These are phyloP conservation scores for Tulasnella sp. DNA, from an alignment of 768 basidiomycete genomes.

Conservation along the genomic window DNA sequence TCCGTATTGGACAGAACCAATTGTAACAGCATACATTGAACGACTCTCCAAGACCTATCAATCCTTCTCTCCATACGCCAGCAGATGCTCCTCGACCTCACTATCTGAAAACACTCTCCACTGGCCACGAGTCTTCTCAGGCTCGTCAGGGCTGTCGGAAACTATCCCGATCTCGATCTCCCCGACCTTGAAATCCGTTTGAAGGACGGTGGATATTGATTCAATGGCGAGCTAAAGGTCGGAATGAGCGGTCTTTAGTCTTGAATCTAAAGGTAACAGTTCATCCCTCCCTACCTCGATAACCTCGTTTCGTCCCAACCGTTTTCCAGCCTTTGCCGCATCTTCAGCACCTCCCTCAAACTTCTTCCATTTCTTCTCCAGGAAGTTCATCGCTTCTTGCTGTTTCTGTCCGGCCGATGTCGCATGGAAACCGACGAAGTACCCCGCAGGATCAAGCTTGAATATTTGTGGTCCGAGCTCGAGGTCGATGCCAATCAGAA, in stretches of 20 bases:
- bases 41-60: conserved; percentile 26
- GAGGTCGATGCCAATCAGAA: conserved; percentile 84
- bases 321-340: conserved; percentile 60
- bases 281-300: conserved; percentile 63
- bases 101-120: conserved; percentile 71
- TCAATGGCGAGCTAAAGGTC: conserved; percentile 75
- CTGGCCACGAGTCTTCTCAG: conserved; percentile 48
- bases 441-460: conserved; percentile 97
- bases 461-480: conserved; percentile 93
- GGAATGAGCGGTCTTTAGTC: not conserved
- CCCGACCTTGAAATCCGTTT: conserved; percentile 89
- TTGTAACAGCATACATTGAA: not conserved
- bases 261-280: not conserved
- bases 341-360: conserved; percentile 74
- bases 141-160: conserved; percentile 62
- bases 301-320: conserved; percentile 61
- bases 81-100: conserved; percentile 67
- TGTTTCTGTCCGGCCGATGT: conserved; percentile 95
- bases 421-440: conserved; percentile 97
- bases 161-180: conserved; percentile 96
- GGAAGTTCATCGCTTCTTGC: conserved; percentile 95
- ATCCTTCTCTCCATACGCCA: conserved; percentile 86
- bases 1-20: not conserved
- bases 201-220: conserved; percentile 84
- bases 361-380: conserved; percentile 99